phyloP scores from a whole-genome alignment of 2,329 filamentous ascomycete species.

The Neofusicoccum cordaticola region DNA sequence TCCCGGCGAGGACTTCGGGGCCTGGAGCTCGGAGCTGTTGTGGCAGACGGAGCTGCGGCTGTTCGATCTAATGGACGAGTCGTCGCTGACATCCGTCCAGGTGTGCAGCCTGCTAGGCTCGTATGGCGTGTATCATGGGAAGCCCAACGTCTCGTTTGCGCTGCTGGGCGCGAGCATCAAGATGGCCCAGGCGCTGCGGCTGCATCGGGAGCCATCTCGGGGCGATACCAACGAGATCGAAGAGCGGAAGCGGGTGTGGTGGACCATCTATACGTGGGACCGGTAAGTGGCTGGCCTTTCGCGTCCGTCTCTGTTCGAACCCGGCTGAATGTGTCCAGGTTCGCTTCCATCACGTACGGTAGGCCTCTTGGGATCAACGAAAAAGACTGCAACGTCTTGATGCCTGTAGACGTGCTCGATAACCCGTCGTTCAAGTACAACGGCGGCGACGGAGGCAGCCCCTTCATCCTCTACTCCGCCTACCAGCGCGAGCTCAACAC shows the following conservation, averaged over 20 bases:
- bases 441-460: background rate
- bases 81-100: conserved; percentile 38
- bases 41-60: conserved; percentile 34
- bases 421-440: conserved; percentile 16
- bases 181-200: conserved; percentile 34
- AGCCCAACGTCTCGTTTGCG: conserved; percentile 40
- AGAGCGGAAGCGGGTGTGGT: conserved; percentile 41
- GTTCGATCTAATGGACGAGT: conserved; percentile 42
- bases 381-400: conserved; percentile 38
- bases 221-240: conserved; percentile 28
- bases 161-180: conserved; percentile 39
- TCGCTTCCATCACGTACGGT: conserved; percentile 42
- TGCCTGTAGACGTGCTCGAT: conserved; percentile 35
- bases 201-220: conserved; percentile 31
- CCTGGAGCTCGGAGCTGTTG: conserved; percentile 22
- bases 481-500: conserved; percentile 30
- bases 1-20: conserved; percentile 19
- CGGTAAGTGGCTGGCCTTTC: conserved; percentile 18
- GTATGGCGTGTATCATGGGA: conserved; percentile 43
- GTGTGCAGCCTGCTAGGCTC: conserved; percentile 41
- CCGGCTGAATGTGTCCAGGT: conserved; percentile 20
- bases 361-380: conserved; percentile 43
- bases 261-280: conserved; percentile 45
- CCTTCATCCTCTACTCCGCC: conserved; percentile 21
- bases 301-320: too few relatives aligned